A percentile compares a stretch with the other conserved stretches of the same genome.
Conservation (phyloP, 2,329 filamentous ascomycete genomes). For the Diaporthe longicolla region DNA sequence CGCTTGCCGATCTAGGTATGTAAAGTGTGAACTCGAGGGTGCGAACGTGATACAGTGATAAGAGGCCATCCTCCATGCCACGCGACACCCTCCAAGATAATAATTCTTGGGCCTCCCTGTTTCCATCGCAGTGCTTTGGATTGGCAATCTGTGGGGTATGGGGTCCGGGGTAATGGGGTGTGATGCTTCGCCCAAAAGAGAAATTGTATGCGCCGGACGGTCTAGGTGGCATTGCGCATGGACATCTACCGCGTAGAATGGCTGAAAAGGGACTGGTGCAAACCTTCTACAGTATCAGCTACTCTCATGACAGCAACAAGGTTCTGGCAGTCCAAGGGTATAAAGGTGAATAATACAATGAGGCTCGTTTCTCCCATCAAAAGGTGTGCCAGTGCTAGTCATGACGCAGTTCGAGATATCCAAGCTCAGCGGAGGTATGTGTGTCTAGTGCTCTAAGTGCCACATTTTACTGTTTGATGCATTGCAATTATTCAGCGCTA, state of each 20-base stretch:
- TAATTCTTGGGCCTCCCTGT: background rate
- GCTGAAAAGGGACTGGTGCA: constrained; percentile 8
- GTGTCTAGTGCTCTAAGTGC: background rate
- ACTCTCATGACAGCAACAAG: background rate
- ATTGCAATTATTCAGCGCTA: background rate
- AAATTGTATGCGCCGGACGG: background rate
- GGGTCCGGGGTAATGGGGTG: background rate
- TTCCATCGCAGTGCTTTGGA: background rate
- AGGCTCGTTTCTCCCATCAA: background rate
- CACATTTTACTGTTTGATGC: too few species aligned
- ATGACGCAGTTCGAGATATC: background rate
- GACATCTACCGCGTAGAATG: background rate
- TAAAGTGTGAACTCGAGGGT: constrained; percentile 6
- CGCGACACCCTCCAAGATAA: background rate
- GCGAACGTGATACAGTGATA: background rate
- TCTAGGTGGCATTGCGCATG: background rate
- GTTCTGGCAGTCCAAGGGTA: background rate
- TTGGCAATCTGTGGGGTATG: constrained; percentile 1
- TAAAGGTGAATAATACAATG: background rate
- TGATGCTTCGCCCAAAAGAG: background rate
- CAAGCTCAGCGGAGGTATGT: background rate
- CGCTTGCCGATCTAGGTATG: constrained; percentile 1
- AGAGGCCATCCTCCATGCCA: background rate
- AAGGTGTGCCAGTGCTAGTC: background rate
- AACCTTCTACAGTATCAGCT: background rate